These are phyloP conservation scores for Schizonepeta tenuifolia DNA, from an alignment of 257 asterid genomes.

Conservation along the genomic window DNA sequence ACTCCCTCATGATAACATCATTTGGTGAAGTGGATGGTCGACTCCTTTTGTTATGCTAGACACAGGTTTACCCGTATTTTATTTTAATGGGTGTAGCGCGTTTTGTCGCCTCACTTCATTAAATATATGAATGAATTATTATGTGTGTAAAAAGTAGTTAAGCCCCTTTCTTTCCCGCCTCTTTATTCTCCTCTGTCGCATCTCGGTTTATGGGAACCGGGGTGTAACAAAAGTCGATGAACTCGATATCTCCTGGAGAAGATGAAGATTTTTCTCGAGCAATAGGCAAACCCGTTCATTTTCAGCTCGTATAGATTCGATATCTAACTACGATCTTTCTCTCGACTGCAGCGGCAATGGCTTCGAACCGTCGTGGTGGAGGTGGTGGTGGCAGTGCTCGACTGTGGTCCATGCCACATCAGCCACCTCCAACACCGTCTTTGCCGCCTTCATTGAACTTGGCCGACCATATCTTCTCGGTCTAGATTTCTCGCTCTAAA, in stretches of 20 bases:
- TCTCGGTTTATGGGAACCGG: too few species aligned
- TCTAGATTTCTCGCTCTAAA: background rate
- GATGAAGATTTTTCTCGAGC: slow-evolving; percentile 76
- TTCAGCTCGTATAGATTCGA: slow-evolving; percentile 60
- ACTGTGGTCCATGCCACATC: slow-evolving; percentile 89
- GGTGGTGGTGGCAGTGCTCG: slow-evolving; percentile 67
- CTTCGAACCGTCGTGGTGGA: slow-evolving; percentile 41
- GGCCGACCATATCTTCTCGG: slow-evolving; percentile 45
- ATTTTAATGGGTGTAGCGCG: too few species aligned
- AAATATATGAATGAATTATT: too few species aligned
- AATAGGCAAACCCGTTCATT: slow-evolving; percentile 66
- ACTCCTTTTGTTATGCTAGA: too few species aligned
- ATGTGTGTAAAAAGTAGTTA: too few species aligned
- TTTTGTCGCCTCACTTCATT: too few species aligned
- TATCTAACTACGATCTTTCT: slow-evolving; percentile 36
- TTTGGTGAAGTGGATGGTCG: too few species aligned
- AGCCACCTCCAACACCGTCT: slow-evolving; percentile 92
- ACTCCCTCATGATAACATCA: too few species aligned
- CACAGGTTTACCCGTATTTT: too few species aligned
- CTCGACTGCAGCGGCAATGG: slow-evolving; percentile 34
- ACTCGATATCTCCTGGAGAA: slow-evolving; percentile 56
- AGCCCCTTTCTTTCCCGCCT: too few species aligned
- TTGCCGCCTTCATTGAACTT: slow-evolving; percentile 71
- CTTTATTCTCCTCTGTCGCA: too few species aligned
- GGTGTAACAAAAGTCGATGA: too few species aligned